These are phyloP conservation scores for Aegilops bicornis DNA, from an alignment of 176 grass and related monocot species.

Conservation along the genomic window DNA sequence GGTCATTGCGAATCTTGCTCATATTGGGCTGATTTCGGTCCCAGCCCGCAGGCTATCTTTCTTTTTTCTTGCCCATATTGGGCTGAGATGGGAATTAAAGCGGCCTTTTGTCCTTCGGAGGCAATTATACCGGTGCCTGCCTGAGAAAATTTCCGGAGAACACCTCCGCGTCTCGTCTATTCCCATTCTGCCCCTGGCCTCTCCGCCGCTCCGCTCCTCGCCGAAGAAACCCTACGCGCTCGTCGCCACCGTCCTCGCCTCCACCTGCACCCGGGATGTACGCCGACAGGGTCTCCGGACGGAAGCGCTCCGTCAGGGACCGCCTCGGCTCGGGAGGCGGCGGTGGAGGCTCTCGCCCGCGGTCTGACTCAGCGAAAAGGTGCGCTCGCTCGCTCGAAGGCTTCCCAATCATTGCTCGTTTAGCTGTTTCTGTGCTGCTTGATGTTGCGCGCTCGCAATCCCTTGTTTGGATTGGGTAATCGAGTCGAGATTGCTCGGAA, in stretches of 20 bases:
- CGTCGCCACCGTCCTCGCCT: not conserved
- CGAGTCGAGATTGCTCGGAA: not conserved
- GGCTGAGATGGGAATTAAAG: not conserved
- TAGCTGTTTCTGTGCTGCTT: not conserved
- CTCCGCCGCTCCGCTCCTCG: constrained; percentile 17
- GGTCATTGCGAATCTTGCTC: too few species aligned
- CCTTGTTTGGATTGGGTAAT: not conserved
- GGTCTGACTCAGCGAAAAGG: constrained; percentile 47
- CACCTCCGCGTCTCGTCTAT: not conserved
- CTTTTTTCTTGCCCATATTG: not conserved
- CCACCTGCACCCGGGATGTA: constrained; percentile 37
- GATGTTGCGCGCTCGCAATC: not conserved
- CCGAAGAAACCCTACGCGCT: constrained; percentile 46
- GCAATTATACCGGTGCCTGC: not conserved
- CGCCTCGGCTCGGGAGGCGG: constrained; percentile 36
- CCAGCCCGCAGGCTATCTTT: too few species aligned
- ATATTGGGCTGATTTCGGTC: not conserved
- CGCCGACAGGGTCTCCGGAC: constrained; percentile 39
- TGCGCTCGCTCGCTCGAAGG: constrained; percentile 14
- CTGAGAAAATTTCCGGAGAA: not conserved
- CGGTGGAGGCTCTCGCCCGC: constrained; percentile 9
- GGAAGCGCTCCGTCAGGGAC: constrained; percentile 68
- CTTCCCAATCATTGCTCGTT: not conserved
- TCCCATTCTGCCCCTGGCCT: not conserved
- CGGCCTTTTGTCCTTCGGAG: not conserved